These are phyloP conservation scores for Tetrapisispora iriomotensis DNA, from an alignment of 805 yeast species.

Conservation along the genomic window DNA sequence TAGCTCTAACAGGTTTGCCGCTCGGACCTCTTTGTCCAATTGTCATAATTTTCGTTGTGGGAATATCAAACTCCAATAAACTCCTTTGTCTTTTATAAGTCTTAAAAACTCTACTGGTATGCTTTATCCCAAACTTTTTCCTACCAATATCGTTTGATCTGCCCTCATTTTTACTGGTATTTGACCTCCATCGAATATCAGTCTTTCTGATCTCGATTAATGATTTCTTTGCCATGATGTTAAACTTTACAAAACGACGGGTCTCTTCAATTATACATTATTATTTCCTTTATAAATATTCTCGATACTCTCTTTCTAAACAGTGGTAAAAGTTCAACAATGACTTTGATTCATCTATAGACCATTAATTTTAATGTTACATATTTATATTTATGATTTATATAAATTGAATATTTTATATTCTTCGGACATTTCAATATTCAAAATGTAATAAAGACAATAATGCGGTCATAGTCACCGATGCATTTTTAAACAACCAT, in stretches of 20 bases:
- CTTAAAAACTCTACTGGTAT: not conserved
- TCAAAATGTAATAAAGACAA: not conserved
- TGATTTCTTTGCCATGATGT: constrained; percentile 9
- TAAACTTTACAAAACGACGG: not conserved
- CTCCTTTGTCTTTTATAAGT: constrained; percentile 16
- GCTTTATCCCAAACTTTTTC: too few species aligned
- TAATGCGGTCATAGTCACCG: too few species aligned
- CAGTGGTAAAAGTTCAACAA: too few species aligned
- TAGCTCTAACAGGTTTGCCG: constrained; percentile 4
- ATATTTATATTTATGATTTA: too few species aligned
- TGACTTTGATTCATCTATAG: too few species aligned
- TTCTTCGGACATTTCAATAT: not conserved
- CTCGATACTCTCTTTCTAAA: too few species aligned
- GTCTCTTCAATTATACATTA: not conserved
- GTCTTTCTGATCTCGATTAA: constrained; percentile 10
- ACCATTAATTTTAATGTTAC: too few species aligned
- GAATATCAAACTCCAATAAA: constrained; percentile 20
- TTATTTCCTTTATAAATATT: too few species aligned
- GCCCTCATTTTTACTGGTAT: not conserved
- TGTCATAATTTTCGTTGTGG: constrained; percentile 11
- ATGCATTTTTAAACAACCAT: too few species aligned
- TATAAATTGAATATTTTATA: not conserved
- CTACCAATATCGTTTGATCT: too few species aligned
- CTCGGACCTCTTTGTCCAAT: constrained; percentile 1
- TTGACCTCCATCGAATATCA: constrained; percentile 8